These are phyloP conservation scores for Kwoniella sp. DNA, from an alignment of 768 basidiomycete genomes.

Conservation along the genomic window DNA sequence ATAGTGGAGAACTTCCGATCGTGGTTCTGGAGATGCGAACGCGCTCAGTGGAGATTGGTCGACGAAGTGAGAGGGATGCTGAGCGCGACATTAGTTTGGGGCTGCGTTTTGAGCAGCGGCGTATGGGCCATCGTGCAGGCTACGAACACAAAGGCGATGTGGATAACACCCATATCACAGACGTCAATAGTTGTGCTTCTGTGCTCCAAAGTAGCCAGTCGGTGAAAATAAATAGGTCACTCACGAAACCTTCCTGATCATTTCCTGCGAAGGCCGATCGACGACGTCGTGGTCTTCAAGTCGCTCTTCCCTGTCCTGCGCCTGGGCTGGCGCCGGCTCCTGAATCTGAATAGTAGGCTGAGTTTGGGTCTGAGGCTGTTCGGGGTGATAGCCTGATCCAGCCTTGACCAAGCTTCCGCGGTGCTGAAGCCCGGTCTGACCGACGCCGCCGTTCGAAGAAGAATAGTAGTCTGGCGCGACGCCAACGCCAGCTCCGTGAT, in stretches of 20 bases:
- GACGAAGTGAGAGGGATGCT: not conserved
- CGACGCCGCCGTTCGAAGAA: not conserved
- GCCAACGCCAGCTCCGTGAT: not conserved
- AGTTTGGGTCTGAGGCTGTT: slow-evolving; percentile 1
- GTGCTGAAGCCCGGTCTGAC: not conserved
- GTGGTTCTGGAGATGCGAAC: not conserved
- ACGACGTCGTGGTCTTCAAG: slow-evolving; percentile 33
- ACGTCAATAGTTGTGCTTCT: no score
- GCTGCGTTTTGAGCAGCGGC: slow-evolving; percentile 17
- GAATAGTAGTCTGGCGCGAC: not conserved
- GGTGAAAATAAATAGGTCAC: no score
- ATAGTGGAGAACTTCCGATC: not conserved
- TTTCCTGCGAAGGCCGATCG: slow-evolving; percentile 29
- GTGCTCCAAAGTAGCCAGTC: no score
- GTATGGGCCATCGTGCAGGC: slow-evolving; percentile 28
- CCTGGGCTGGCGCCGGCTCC: no score
- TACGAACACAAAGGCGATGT: not conserved
- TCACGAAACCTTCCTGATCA: slow-evolving; percentile 38
- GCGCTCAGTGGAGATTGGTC: slow-evolving; percentile 2
- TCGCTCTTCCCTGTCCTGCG: slow-evolving; percentile 36
- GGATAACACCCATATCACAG: no score
- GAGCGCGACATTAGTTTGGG: slow-evolving; percentile 3
- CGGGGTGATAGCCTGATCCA: slow-evolving; percentile 16
- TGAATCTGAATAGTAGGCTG: no score
- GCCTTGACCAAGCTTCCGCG: slow-evolving; percentile 34